Evolutionary conservation across 148 eudicot genomes (phyloP).

Genomic region (Mesembryanthemum crystallinum): DNA sequence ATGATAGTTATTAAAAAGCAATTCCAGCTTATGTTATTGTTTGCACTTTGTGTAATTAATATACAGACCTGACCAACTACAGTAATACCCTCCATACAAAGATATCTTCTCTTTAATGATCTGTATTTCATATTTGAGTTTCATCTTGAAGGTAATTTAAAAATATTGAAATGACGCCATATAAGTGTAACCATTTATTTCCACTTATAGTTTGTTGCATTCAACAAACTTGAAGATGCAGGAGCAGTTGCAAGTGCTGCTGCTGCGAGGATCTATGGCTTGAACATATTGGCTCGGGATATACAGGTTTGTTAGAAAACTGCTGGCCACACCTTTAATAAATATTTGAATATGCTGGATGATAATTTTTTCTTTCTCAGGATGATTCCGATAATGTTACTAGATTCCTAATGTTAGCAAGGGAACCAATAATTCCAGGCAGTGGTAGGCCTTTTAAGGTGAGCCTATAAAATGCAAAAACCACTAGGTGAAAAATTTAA

Average conservation of each 20-base stretch:
- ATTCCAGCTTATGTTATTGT: neutral
- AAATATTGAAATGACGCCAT: neutral
- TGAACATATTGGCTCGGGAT: conserved; percentile 47
- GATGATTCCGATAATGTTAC: conserved; percentile 53
- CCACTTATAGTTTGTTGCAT: conserved; percentile 42
- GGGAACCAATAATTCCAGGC: conserved; percentile 52
- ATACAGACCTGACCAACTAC: neutral
- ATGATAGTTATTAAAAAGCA: neutral
- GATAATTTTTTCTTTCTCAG: conserved; percentile 23
- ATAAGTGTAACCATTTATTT: conserved; percentile 1
- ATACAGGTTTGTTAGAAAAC: conserved; percentile 41
- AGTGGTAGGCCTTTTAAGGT: conserved; percentile 51
- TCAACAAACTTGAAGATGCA: conserved; percentile 43
- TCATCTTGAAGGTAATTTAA: neutral
- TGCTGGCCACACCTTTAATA: neutral
- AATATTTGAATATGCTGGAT: conserved; percentile 15
- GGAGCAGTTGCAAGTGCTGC: conserved; percentile 57
- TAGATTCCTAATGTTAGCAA: conserved; percentile 47
- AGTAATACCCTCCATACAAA: neutral
- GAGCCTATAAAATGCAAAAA: neutral
- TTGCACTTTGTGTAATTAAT: neutral
- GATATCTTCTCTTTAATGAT: neutral
- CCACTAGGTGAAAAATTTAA: neutral
- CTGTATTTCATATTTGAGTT: neutral
- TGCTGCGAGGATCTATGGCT: conserved; percentile 53